Evolutionary conservation across 257 asterid genomes (phyloP), one percentile per base, ranked within the genome.

Genomic region (Gardenia jasminoides): DNA sequence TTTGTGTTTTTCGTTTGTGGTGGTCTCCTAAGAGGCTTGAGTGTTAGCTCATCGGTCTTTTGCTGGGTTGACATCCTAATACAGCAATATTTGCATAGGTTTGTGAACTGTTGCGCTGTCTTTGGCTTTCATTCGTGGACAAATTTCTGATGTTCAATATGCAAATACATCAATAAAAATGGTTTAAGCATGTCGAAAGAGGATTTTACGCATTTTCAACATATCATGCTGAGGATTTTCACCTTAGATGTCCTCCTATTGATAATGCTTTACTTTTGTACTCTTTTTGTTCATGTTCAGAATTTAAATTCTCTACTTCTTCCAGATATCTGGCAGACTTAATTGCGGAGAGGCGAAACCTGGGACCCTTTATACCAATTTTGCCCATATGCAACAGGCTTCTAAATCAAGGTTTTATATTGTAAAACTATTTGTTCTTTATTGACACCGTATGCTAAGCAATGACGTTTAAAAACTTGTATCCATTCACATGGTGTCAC

Each of bases 341-440:
- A 71, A 80, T 92, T 77, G 90, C 87, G 22, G 97, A 92, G 91
- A 86, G 88, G 85, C 91, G 87, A 62, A 90, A 81, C 56, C 64
- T 92, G 73, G 94, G 87, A 48, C 97, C 97, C 22, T 92, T 92
- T 85, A 10, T 86, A 84, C 92, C 84, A 82, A 80, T 88, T 84
- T 71, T 92, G 78, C 93, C 94, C 12, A 78, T 84, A 66, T 90
- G 93, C 88, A 89, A 82, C 83, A 86, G 90, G 68, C 94, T 92
- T 88, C 84, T 92, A 72, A 88, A 88, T 83, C 97, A 88, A 88
- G 97, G 97, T 92, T 80, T 79, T 67, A 77, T 65, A 65, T 70
- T 4, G 52, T 72, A 28, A 48, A 76, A 56, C 10, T n/a, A 58
- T 67, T 74, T n/a, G 22, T 54, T 81, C 31, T 58, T 47, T 48